phyloP scores from a whole-genome alignment of 805 yeast genomes.

The Kuraishia molischiana region DNA sequence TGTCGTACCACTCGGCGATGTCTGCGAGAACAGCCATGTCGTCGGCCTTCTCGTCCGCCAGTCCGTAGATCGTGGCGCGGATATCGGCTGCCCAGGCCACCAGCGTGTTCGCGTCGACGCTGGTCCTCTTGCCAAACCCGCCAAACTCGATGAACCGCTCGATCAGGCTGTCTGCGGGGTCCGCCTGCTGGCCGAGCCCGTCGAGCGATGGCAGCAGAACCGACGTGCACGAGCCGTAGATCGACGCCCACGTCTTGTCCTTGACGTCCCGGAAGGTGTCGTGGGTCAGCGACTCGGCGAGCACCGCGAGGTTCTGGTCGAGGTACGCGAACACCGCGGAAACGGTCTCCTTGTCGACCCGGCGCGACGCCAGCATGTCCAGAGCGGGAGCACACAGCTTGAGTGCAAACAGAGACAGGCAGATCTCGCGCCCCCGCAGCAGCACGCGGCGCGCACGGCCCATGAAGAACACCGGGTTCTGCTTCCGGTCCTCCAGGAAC shows the following conservation, averaged over 20 bases:
- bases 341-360: constrained; percentile 42
- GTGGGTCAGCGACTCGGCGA: constrained; percentile 49
- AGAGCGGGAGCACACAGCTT: not conserved
- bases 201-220: not conserved
- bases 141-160: not conserved
- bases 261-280: constrained; percentile 53
- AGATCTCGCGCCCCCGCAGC: constrained; percentile 53
- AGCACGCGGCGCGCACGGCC: constrained; percentile 67
- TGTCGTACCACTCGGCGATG: not conserved
- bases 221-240: not conserved
- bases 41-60: not conserved
- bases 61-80: not conserved
- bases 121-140: not conserved
- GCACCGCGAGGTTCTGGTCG: constrained; percentile 54
- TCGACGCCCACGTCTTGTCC: constrained; percentile 61
- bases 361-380: not conserved
- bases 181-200: not conserved
- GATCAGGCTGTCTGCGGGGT: not conserved
- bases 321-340: constrained; percentile 67
- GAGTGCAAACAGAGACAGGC: constrained; percentile 41
- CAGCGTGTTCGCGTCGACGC: not conserved
- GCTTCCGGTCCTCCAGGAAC: constrained; percentile 69
- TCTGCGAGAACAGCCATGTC: not conserved
- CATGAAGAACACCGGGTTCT: constrained; percentile 73
- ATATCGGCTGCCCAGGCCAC: not conserved